Base-by-base conservation (phyloP, 495 filamentous ascomycete genomes). In the Penicillium crystallinum region DNA sequence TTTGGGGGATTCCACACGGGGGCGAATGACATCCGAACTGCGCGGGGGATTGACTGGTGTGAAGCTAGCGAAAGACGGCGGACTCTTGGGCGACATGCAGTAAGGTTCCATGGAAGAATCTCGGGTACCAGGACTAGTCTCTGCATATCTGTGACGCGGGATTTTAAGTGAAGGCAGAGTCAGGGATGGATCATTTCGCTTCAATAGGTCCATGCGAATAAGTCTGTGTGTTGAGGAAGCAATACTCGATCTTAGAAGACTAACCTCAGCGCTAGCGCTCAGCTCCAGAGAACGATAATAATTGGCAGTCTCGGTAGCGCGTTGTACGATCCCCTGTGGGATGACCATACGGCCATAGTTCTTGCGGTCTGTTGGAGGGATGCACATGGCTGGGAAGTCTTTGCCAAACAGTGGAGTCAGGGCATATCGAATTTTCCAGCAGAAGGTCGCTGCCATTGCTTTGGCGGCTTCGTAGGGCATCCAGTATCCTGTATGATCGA, bases 361-460 rank as follows among this genome's bases (percentile, higher is more conserved):
- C 1, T 76, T 73, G 6, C 80, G 65, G 43, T 82, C 72, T 14
- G 77, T 68, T 3, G 81, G 81, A 1, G 61, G 78, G n/a, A 86
- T 68, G 62, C 93, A 98, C 31, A 81, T 70, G 0, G 72, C 68
- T 2, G 88, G 83, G 66, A 98, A 97, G 48, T 83, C 78, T 6
- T 77, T 75, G 0, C 93, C 93, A 63, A 98, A 98, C 47, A 98
- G 71, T 14, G 91, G 91, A 9, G 91, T 93, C 38, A 98, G 72
- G 0, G 83, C 90, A 52, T 82, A 81, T 21, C 92, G 84, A 57
- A 98, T 96, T 12, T 80, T 71, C 65, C 83, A 83, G 74, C 92
- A 97, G 64, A 97, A 96, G 2, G 86, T 96, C 6, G 88, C 77
- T 55, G 90, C 89, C 25, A 97, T 73, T 15, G 88, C 89, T 70